Percentiles rank a stretch among this genome's conserved stretches.
Conservation (phyloP, 495 filamentous ascomycete species). For the Amniculicola lignicola region DNA sequence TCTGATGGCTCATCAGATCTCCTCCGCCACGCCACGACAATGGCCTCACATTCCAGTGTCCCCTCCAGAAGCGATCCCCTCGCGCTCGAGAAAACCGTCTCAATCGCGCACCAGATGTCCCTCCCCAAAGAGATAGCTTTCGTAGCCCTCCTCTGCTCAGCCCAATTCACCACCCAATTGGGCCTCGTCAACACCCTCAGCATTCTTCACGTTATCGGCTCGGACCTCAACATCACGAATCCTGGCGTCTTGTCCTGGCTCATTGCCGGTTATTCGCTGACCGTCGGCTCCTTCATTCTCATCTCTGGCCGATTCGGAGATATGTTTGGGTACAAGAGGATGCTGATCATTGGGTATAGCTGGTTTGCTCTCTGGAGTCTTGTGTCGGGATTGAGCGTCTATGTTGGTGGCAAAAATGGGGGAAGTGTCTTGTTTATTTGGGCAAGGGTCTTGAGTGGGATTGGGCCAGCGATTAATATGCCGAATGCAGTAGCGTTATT, state of each 20-base stretch:
- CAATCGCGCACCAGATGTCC: conserved; percentile 30
- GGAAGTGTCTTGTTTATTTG: conserved; percentile 49
- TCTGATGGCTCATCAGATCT: too few relatives aligned
- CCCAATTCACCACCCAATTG: conserved; percentile 39
- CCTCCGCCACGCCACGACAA: too few relatives aligned
- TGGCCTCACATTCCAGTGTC: too few relatives aligned
- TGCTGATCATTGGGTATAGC: conserved; percentile 24
- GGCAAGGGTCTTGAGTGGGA: conserved; percentile 50
- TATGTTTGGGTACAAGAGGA: conserved; percentile 31
- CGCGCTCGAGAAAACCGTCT: background rate
- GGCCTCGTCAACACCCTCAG: conserved; percentile 4
- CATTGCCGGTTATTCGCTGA: conserved; percentile 29
- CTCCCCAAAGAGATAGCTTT: conserved; percentile 45
- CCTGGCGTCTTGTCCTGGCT: conserved; percentile 25
- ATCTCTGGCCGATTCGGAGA: conserved; percentile 30
- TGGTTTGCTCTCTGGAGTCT: conserved; percentile 31
- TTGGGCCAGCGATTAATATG: conserved; percentile 53
- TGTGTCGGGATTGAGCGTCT: conserved; percentile 35
- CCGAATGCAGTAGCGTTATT: conserved; percentile 52
- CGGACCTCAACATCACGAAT: background rate
- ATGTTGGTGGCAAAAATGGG: conserved; percentile 37
- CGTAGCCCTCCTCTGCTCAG: conserved; percentile 44
- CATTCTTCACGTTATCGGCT: conserved; percentile 18
- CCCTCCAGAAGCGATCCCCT: background rate
- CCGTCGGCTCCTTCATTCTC: conserved; percentile 34